Evolutionary conservation across 495 filamentous ascomycete genomes (phyloP).

Genomic region (Penicillium angulare): DNA sequence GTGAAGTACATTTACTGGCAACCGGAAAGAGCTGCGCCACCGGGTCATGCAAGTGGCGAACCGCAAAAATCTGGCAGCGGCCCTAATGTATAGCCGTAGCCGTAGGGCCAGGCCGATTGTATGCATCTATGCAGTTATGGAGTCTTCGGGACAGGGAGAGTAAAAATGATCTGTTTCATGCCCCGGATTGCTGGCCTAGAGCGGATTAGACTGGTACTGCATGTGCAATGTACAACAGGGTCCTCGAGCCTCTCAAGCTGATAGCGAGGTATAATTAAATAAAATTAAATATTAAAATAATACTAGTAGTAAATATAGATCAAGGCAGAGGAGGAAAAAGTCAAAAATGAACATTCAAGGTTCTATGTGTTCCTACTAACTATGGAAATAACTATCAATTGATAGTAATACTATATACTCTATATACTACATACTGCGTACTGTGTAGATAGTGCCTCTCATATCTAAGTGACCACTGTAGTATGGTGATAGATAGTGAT

Average conservation of each 20-base stretch:
- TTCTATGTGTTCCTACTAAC: neutral
- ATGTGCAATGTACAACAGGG: slow-evolving; percentile 8
- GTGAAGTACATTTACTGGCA: neutral
- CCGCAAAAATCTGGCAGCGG: slow-evolving; percentile 1
- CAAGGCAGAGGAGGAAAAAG: too few relatives aligned
- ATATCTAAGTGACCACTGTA: neutral
- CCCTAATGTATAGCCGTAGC: neutral
- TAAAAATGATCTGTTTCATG: slow-evolving; percentile 5
- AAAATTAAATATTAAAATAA: neutral
- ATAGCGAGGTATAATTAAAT: slow-evolving; percentile 5
- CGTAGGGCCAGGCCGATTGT: neutral
- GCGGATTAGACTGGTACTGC: slow-evolving; percentile 6
- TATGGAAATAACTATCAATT: neutral
- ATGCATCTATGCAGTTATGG: neutral
- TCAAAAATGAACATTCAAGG: neutral
- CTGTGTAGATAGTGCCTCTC: neutral
- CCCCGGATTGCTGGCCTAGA: slow-evolving; percentile 10
- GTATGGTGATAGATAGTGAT: neutral
- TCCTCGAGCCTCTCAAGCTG: slow-evolving; percentile 7
- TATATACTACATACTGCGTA: neutral
- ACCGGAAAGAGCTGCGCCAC: slow-evolving; percentile 20
- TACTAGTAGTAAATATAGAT: neutral
- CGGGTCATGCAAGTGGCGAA: slow-evolving; percentile 18
- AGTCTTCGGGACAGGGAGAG: neutral
- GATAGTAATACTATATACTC: too few relatives aligned